Percentiles rank a stretch among this genome's conserved stretches.
These are phyloP conservation scores for Mycosphaerelloides madeirae DNA, from an alignment of 2,329 filamentous ascomycete species.

Conservation along the genomic window DNA sequence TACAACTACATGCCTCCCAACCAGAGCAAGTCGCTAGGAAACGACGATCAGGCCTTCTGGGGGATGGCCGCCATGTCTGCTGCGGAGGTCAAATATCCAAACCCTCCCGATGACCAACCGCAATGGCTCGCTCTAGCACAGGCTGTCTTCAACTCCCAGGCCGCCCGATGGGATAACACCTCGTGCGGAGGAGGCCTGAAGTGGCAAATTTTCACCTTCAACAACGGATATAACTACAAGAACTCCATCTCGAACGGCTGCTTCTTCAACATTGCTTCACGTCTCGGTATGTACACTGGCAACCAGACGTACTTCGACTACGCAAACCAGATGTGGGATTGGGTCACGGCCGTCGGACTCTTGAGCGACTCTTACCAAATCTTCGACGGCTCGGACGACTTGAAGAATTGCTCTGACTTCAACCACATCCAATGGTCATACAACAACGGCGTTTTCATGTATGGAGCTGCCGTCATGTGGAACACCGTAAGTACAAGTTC, in stretches of 20 bases:
- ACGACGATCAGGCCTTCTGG: conserved; percentile 58
- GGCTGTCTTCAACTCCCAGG: conserved; percentile 40
- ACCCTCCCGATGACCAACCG: conserved; percentile 38
- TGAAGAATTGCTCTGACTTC: conserved; percentile 40
- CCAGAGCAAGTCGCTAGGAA: conserved; percentile 42
- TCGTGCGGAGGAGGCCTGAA: conserved; percentile 35
- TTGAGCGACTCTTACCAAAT: conserved; percentile 44
- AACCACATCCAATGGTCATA: conserved; percentile 46
- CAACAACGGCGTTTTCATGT: conserved; percentile 44
- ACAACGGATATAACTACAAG: conserved; percentile 46
- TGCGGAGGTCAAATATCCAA: conserved; percentile 48
- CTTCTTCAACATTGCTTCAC: conserved; percentile 48
- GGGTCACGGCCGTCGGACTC: conserved; percentile 48
- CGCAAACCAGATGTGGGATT: conserved; percentile 43
- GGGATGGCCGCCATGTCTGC: conserved; percentile 54
- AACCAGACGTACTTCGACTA: conserved; percentile 59
- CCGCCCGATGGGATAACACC: conserved; percentile 34
- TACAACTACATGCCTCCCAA: conserved; percentile 55
- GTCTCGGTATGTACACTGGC: conserved; percentile 38
- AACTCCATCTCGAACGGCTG: conserved; percentile 51
- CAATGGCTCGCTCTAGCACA: conserved; percentile 45
- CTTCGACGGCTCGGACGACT: conserved; percentile 44
- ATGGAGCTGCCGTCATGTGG: conserved; percentile 45
- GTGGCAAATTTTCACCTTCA: conserved; percentile 42
- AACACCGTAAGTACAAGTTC: conserved; percentile 36